Percentiles rank a stretch among this genome's conserved stretches.
Conservation (phyloP, 345 rosid genomes). For the Hevea brasiliensis region DNA sequence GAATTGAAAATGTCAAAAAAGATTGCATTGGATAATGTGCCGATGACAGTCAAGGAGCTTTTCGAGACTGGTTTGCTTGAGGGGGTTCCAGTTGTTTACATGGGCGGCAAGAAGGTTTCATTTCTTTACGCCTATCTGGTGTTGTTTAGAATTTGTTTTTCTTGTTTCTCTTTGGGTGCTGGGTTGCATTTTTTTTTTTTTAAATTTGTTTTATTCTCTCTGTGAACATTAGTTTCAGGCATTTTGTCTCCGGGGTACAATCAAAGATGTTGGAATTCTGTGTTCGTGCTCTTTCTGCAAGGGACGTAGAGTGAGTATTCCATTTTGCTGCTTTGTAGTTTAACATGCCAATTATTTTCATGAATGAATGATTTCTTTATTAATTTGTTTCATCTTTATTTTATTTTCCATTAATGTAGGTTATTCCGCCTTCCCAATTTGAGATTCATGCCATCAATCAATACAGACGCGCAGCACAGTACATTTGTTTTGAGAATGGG, state of each 20-base stretch:
- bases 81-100: conserved; percentile 79
- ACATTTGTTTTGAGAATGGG: conserved; percentile 96
- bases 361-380: conserved; percentile 23
- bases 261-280: conserved; percentile 85
- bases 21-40: conserved; percentile 52
- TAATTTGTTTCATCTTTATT: conserved; percentile 14
- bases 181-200: not conserved
- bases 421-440: conserved; percentile 90
- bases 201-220: not conserved
- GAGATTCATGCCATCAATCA: conserved; percentile 97
- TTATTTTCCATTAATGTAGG: conserved; percentile 44
- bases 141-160: not conserved
- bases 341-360: conserved; percentile 23
- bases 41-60: conserved; percentile 82
- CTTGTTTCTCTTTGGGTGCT: not conserved
- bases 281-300: conserved; percentile 85
- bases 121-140: not conserved
- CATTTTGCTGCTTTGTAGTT: conserved; percentile 15
- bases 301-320: conserved; percentile 66
- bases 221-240: conserved; percentile 52
- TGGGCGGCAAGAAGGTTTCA: conserved; percentile 79
- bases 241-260: conserved; percentile 85
- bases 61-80: conserved; percentile 92
- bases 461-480: conserved; percentile 89
- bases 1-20: conserved; percentile 59